phyloP scores from a whole-genome alignment of 1,284 basidiomycete genomes.

The Cryptococcus sp. region DNA sequence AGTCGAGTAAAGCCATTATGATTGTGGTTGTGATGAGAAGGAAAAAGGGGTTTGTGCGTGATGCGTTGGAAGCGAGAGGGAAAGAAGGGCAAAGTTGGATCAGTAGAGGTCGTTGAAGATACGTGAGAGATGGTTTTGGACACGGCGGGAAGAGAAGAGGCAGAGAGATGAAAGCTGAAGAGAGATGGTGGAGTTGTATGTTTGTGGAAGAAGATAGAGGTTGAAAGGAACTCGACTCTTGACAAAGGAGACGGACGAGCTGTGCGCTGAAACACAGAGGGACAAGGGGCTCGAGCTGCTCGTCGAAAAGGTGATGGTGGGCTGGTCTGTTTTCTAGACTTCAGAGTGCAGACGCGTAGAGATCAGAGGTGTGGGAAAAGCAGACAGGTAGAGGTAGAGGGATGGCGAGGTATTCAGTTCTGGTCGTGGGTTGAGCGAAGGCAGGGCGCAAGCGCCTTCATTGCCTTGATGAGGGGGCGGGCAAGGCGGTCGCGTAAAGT shows the following conservation, averaged over 20 bases:
- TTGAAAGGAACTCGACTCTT: background rate
- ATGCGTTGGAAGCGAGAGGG: background rate
- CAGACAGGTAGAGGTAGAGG: background rate
- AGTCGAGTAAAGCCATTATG: constrained; percentile 62
- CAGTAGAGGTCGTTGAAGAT: background rate
- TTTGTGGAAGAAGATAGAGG: too few species aligned
- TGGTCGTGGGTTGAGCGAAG: background rate
- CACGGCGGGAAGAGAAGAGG: background rate
- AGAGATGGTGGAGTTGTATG: too few species aligned
- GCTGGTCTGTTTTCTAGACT: background rate
- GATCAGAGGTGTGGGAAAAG: background rate
- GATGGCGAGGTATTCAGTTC: background rate
- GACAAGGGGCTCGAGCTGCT: too few species aligned
- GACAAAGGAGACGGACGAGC: background rate
- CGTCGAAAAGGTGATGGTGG: background rate
- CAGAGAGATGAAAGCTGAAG: too few species aligned
- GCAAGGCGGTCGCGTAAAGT: too few species aligned
- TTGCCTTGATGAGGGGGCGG: too few species aligned
- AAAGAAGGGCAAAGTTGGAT: constrained; percentile 3
- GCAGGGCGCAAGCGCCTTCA: too few species aligned
- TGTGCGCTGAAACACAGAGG: too few species aligned
- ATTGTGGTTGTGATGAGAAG: constrained; percentile 1
- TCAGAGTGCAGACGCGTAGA: background rate
- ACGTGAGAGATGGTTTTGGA: background rate
- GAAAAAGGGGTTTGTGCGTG: constrained; percentile 8